phyloP scores from a whole-genome alignment of 495 filamentous ascomycete genomes.

The Neurospora sp. region DNA sequence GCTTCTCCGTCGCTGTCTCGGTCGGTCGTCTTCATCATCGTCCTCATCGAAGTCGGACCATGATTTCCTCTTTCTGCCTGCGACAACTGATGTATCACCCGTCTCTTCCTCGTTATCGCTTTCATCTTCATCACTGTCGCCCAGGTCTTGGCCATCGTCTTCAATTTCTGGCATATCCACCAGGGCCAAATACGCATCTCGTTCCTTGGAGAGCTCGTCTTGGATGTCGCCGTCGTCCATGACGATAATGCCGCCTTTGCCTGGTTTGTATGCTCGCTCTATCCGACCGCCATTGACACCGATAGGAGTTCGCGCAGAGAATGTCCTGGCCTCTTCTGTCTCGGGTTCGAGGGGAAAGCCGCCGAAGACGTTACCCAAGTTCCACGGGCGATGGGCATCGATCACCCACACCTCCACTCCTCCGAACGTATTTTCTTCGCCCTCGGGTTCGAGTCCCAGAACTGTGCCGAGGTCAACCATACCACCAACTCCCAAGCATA shows the following conservation, averaged over 20 bases:
- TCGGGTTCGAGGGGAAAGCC: constrained; percentile 46
- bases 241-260: constrained; percentile 76
- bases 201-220: constrained; percentile 65
- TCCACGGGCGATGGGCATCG: constrained; percentile 89
- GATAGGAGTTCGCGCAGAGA: constrained; percentile 36
- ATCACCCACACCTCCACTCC: constrained; percentile 92
- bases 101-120: constrained; percentile 18
- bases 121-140: constrained; percentile 35
- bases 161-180: constrained; percentile 84
- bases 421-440: constrained; percentile 46
- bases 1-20: constrained; percentile 68
- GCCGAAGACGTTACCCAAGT: constrained; percentile 85
- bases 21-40: constrained; percentile 61
- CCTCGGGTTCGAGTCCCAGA: constrained; percentile 53
- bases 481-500: constrained; percentile 88
- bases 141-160: constrained; percentile 52
- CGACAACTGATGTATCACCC: constrained; percentile 11
- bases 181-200: constrained; percentile 71
- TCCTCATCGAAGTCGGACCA: constrained; percentile 65
- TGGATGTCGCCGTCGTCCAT: constrained; percentile 96
- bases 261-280: constrained; percentile 56
- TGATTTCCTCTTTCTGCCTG: constrained; percentile 69
- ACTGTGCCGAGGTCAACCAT: constrained; percentile 73
- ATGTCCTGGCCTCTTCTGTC: constrained; percentile 34
- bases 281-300: constrained; percentile 58